A percentile compares a stretch with the other conserved stretches of the same genome.
phyloP scores from a whole-genome alignment of 2,329 filamentous ascomycete species.

The Mycogone perniciosa region DNA sequence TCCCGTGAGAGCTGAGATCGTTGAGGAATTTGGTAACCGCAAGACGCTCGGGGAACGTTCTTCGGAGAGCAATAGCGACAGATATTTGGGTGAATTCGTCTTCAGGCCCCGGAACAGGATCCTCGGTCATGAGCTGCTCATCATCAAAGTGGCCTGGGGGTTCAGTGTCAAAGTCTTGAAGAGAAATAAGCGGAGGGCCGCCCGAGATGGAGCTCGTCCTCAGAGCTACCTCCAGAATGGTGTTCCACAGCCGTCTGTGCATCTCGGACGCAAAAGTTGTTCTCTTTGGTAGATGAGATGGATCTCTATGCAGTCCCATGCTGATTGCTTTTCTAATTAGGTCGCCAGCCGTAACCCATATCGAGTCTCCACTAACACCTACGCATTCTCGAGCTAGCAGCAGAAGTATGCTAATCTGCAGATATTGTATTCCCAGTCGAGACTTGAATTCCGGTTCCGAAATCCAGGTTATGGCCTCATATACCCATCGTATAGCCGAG shows the following conservation, averaged over 20 bases:
- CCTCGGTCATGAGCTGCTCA: constrained; percentile 34
- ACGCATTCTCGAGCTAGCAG: constrained; percentile 35
- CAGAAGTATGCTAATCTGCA: constrained; percentile 43
- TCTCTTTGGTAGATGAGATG: constrained; percentile 31
- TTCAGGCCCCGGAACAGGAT: constrained; percentile 27
- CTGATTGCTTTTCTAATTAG: constrained; percentile 41
- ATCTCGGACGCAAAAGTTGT: constrained; percentile 37
- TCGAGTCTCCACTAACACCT: constrained; percentile 36
- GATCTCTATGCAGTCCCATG: constrained; percentile 47
- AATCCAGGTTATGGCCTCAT: constrained; percentile 50
- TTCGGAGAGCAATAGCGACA: constrained; percentile 35
- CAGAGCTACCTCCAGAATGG: constrained; percentile 41
- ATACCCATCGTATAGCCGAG: constrained; percentile 49
- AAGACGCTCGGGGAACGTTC: constrained; percentile 38
- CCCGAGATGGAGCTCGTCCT: constrained; percentile 41
- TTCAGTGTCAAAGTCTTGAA: constrained; percentile 42
- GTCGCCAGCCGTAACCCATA: constrained; percentile 41
- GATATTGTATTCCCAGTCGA: constrained; percentile 39
- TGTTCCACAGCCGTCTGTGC: constrained; percentile 46
- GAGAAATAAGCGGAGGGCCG: constrained; percentile 37
- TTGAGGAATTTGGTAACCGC: constrained; percentile 39
- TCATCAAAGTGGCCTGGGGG: constrained; percentile 46
- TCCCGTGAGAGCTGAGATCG: constrained; percentile 27
- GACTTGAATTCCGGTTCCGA: constrained; percentile 48
- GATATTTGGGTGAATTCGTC: constrained; percentile 35